phyloP scores from a whole-genome alignment of 495 filamentous ascomycete species.

The Bryoglossum gracile region DNA sequence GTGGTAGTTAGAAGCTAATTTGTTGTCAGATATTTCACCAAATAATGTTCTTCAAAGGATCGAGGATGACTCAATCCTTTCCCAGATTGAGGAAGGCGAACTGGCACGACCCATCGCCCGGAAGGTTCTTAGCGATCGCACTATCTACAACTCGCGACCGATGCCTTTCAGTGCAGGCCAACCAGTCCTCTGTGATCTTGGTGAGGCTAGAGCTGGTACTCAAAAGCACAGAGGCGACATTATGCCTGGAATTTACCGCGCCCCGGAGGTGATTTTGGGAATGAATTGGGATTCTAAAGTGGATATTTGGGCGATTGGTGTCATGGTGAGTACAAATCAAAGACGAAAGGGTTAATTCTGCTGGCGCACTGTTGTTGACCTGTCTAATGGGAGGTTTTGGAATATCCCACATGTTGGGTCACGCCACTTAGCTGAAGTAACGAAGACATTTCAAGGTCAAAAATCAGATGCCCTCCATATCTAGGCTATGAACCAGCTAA shows the following conservation, averaged over 20 bases:
- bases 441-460: constrained; percentile 18
- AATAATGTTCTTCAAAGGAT: constrained; percentile 20
- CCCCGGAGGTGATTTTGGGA: constrained; percentile 41
- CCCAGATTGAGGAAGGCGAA: constrained; percentile 22
- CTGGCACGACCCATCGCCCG: constrained; percentile 16
- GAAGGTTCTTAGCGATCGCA: constrained; percentile 23
- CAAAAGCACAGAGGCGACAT: constrained; percentile 23
- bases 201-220: constrained; percentile 18
- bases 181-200: constrained; percentile 24
- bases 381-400: constrained; percentile 11
- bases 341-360: constrained; percentile 16
- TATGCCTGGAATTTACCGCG: constrained; percentile 39
- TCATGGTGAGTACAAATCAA: constrained; percentile 33
- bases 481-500: constrained; percentile 19
- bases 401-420: constrained; percentile 8
- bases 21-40: constrained; percentile 22
- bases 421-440: constrained; percentile 15
- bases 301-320: constrained; percentile 42
- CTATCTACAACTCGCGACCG: constrained; percentile 21
- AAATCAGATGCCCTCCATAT: constrained; percentile 16
- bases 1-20: constrained; percentile 17
- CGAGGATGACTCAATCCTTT: constrained; percentile 19
- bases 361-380: constrained; percentile 12
- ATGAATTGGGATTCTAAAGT: constrained; percentile 35
- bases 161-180: constrained; percentile 16